Base-by-base conservation (phyloP, 257 asterid genomes). In the Nicotiana attenuata region DNA sequence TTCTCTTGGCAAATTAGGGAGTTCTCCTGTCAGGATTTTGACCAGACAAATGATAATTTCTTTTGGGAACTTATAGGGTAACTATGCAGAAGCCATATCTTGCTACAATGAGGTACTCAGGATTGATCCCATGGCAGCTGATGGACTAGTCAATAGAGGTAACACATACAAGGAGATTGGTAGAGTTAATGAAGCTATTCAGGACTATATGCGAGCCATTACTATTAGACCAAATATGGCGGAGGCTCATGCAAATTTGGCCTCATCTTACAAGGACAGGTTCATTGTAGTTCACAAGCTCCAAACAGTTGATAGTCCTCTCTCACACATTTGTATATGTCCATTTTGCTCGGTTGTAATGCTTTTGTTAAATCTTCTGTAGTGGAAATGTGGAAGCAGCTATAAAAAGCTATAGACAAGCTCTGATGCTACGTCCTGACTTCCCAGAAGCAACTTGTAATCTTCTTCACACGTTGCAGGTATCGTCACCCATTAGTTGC, bases 231-330 rank as follows among this genome's bases (percentile, higher is more conserved):
- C 99, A 29, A 55, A 91, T 84, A 96, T 96, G 99, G 95, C 99
- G 20, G 99, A 96, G 91, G 99, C 99, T 81, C 98, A 96, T 93
- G 99, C 99, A 67, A 96, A 96, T 91, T 87, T 96, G 90, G 99
- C 99, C 77, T 96, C 98, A 33, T 98, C 98, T 22, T 96, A 94
- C 87, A 96, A 96, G 91, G 99, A 96, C 83, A 94, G 98, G 99
- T 93, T 47, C 63, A 50, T 24, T 50, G 41, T 26, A 24, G 79
- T 50, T 73, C 5, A n/a, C 79, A 24, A 50, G 63, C 24, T 73
- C 26, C 24, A 73, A 73, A 73, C 33, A 22, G 63, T 50, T 73
- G 35, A 73, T 73, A 20, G 41, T 24, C 16, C 63, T 73, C 50
- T 47, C 60, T 24, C 79, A 26, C 26, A 35, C 20, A 3, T 85